Evolutionary conservation across 2,329 filamentous ascomycete species (phyloP), one percentile per base, ranked within the genome.

Genomic region (Cytospora leucostoma): DNA sequence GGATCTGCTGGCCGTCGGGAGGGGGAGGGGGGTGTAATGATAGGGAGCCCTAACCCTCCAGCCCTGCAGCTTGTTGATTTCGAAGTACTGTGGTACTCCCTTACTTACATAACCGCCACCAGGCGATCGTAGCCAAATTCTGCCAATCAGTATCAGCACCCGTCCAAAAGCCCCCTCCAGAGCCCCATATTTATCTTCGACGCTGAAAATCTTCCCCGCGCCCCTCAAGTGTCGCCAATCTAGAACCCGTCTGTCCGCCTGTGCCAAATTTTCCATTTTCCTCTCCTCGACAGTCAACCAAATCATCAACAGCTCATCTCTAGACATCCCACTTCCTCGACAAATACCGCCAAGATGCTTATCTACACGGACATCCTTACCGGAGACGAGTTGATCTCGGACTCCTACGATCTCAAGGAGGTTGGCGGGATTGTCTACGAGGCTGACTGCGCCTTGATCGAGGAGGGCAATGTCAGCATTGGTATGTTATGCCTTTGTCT

Each of bases 371-470:
- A 99, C 77, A 81, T 95, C 73, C 77, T 97, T 80, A 91, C 87
- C 79, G 91, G 82, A 70, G 94, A 97, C 82, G 95, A 99, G 89
- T 86, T 99, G 78, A 88, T 98, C 88, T 96, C 95, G 74, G 94
- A 98, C 82, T 95, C 91, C 71, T 97, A 89, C 83, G 84, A 93
- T 71, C 79, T 96, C 76, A 92, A 91, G 82, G 83, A 90, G 77
- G 76, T 94, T 68, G 91, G 93, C 77, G 88, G 86, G 70, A 82
- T 91, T 71, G 88, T 90, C 73, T 98, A 91, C 82, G 94, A 98
- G 84, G 89, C 89, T 75, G 90, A 99, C 82, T 97, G 93, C 81
- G 83, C 84, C 76, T 96, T 94, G 88, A 93, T 97, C 81, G 87
- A 86, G 65, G 83, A 93, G 78, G 92, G 88, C 68, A 86, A 78